These are phyloP conservation scores for Kwoniella bestiolae DNA, from an alignment of 768 basidiomycete genomes.

Conservation along the genomic window DNA sequence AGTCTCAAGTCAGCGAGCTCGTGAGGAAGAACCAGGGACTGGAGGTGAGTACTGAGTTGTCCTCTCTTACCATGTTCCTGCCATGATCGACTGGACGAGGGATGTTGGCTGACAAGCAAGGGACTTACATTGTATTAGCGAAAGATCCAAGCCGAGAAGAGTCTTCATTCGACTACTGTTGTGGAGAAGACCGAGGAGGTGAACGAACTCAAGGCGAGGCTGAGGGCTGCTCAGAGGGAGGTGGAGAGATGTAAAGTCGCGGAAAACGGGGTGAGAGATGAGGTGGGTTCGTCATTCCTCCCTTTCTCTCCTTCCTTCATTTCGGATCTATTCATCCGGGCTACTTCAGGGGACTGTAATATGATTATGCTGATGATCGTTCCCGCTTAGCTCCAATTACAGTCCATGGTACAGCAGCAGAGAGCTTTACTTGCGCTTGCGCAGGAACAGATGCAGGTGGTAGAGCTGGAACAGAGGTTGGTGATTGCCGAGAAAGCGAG, in stretches of 20 bases:
- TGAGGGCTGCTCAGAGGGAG: slow-evolving; percentile 23
- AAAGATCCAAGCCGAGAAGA: slow-evolving; percentile 18
- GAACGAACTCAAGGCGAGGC: not conserved
- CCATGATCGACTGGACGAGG: not conserved
- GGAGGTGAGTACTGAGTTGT: slow-evolving; percentile 31
- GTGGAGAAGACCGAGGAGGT: slow-evolving; percentile 9
- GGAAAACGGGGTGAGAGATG: slow-evolving; percentile 44
- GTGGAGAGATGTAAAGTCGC: slow-evolving; percentile 36
- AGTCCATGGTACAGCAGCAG: slow-evolving; percentile 42
- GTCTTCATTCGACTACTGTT: not conserved
- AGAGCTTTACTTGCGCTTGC: slow-evolving; percentile 44
- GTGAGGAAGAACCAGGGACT: slow-evolving; percentile 36
- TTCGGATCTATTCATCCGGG: no score
- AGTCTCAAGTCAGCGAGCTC: slow-evolving; percentile 43
- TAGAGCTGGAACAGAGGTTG: slow-evolving; percentile 47
- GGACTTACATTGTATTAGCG: slow-evolving; percentile 1
- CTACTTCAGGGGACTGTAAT: no score
- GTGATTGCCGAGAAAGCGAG: slow-evolving; percentile 40
- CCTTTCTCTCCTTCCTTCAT: not conserved
- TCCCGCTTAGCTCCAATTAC: slow-evolving; percentile 37
- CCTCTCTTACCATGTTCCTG: no score
- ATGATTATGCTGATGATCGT: not conserved
- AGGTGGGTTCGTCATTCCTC: slow-evolving; percentile 31
- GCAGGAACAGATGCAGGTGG: slow-evolving; percentile 45
- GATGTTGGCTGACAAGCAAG: not conserved